These are phyloP conservation scores for Botrytis squamosa DNA, from an alignment of 2,329 filamentous ascomycete genomes.

Conservation along the genomic window DNA sequence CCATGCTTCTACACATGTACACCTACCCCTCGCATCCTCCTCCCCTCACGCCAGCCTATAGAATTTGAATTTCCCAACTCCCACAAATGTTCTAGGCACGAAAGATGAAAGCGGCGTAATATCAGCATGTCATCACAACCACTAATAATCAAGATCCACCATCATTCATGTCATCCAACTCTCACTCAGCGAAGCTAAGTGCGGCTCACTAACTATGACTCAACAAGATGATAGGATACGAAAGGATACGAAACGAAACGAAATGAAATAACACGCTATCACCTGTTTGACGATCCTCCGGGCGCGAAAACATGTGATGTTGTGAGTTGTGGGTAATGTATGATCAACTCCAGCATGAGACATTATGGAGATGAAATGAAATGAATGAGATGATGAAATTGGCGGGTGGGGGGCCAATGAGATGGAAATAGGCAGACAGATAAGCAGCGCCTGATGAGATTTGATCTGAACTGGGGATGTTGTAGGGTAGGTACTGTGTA, in stretches of 20 bases:
- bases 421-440: background rate
- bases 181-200: background rate
- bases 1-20: background rate
- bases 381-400: background rate
- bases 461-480: background rate
- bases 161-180: background rate
- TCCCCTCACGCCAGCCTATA: background rate
- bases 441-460: background rate
- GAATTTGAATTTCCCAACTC: background rate
- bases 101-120: background rate
- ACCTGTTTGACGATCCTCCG: background rate
- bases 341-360: background rate
- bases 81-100: background rate
- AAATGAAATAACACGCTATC: background rate
- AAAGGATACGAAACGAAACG: background rate
- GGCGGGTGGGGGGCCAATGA: background rate
- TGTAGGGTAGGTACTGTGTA: background rate
- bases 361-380: background rate
- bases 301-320: conserved; percentile 4
- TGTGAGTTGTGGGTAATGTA: background rate
- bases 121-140: background rate
- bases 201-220: background rate
- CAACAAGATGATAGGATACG: background rate
- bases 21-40: no score
- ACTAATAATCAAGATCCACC: background rate